Base-by-base conservation (phyloP, 768 basidiomycete genomes). In the Mrakia hoshinonis region DNA sequence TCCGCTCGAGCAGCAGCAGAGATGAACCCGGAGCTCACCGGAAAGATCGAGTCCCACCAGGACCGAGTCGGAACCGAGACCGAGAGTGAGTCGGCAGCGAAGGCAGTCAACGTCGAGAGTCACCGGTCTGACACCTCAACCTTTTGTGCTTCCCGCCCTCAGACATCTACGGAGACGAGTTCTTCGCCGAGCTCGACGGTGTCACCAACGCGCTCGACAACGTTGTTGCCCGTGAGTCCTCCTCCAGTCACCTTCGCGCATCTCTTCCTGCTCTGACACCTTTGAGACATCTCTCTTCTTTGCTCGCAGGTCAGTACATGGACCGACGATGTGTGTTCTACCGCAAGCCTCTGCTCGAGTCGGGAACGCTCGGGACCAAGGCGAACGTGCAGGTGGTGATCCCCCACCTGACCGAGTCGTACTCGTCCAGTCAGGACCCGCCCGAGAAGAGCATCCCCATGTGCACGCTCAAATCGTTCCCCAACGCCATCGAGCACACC, bases 401-500 rank as follows among this genome's bases (percentile, higher is more conserved):
- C 63, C 96, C 95, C 26, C 86, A 96, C 79, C 75, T 97, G 49
- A 96, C 95, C 18, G 96, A 99, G 80, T 95, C 92, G 22, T 99
- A 99, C 80, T 88, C 90, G 18, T 95, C 93, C 11, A 97, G 94
- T 18, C 96, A 98, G 81, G 96, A 99, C 79, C 96, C 96, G 55
- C 96, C 96, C 11, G 96, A 99, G 82, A 98, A 96, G 81, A 89
- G 94, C 78, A 88, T 93, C 1, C 90, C 96, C 29, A 91, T 90
- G 31, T 99, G 96, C 80, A 99, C 96, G 1, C 89, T 98, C 79
- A 98, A 97, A 83, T 97, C 91, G 81, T 99, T 98, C 85, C 96
- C 96, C 12, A 94, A 99, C 79, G 89, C 89, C 31, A 98, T 98
- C 76, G 89, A 91, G 75, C 96, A 99, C 81, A 96, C 93, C 9